Base-by-base conservation (phyloP, 2,329 filamentous ascomycete genomes). In the Alternaria brassicae region DNA sequence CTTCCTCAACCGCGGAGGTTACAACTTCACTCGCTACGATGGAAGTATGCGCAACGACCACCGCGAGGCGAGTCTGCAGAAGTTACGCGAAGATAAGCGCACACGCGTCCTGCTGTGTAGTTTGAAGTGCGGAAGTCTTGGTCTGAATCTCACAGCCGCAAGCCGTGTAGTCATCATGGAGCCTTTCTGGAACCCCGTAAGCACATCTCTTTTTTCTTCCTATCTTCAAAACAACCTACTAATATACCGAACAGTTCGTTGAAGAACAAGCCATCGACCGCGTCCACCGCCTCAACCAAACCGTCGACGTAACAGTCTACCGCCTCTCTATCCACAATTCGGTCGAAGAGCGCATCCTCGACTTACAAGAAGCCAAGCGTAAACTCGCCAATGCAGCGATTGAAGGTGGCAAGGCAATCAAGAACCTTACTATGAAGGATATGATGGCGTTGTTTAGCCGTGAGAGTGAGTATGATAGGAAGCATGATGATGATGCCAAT, bases 201-300 rank as follows among this genome's bases (percentile, higher is more conserved):
- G 86, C 40, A 37, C 23, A 30, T 30, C 21, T 28, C 0, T 3
- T 9, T 12, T 27, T n/a, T 6, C 3, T 9, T 4, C 12, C n/a
- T 1, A 30, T 36, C 13, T 4, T 17, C 9, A 28, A 9, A 23
- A 15, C 3, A 15, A n/a, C 13, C 3, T 9, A 1, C 39, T n/a
- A 23, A 37, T 30, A 21, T 30, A 36, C 25, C 4, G 30, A 7
- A 9, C 62, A 91, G 86, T 99, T 99, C 73, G 92, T 99, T 32
- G 95, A 99, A 82, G 95, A 99, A 77, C 95, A 99, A 83, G 95
- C 95, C 48, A 99, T 99, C 69, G 95, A 99, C 78, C 92, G 95
- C 54, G 95, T 99, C 25, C 95, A 99, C 76, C 92, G 95, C n/a
- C 89, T 99, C 53, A 98, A 96, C 39, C 95, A 99, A 79, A 97